phyloP scores from a whole-genome alignment of 768 basidiomycete species.

The Paxillus ammoniavirescens region DNA sequence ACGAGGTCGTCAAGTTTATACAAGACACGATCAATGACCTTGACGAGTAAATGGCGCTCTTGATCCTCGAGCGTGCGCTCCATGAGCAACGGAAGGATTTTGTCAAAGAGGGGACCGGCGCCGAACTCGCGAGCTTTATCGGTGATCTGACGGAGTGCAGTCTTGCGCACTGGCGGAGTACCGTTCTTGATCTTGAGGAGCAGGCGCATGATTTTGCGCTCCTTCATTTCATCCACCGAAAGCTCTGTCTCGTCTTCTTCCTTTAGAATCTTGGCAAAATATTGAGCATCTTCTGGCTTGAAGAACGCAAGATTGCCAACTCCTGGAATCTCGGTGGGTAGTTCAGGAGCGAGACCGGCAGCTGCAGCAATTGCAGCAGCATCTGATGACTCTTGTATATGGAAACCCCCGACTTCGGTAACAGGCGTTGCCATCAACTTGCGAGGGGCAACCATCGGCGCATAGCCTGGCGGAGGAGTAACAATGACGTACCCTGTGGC shows the following conservation, averaged over 20 bases:
- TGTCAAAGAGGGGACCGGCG: constrained; percentile 97
- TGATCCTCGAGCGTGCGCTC: constrained; percentile 97
- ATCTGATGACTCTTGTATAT: constrained; percentile 94
- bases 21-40: constrained; percentile 97
- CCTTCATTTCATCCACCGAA: constrained; percentile 97
- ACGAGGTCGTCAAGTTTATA: constrained; percentile 99
- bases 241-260: constrained; percentile 94
- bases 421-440: constrained; percentile 57
- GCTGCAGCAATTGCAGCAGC: constrained; percentile 86
- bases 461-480: constrained; percentile 92
- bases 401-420: constrained; percentile 79
- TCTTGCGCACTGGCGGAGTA: constrained; percentile 96
- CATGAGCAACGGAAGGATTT: constrained; percentile 97
- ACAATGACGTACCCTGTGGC: constrained; percentile 86
- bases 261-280: constrained; percentile 93
- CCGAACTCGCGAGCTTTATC: constrained; percentile 99
- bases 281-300: constrained; percentile 97
- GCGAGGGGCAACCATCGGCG: constrained; percentile 66
- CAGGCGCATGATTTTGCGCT: constrained; percentile 98
- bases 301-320: constrained; percentile 97
- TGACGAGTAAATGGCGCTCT: constrained; percentile 96
- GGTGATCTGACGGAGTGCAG: constrained; percentile 95
- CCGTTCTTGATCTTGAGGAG: constrained; percentile 99
- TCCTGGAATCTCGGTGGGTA: constrained; percentile 97
- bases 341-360: constrained; percentile 87